Evolutionary conservation across 768 basidiomycete species (phyloP).

Genomic region (Megacollybia marginata): DNA sequence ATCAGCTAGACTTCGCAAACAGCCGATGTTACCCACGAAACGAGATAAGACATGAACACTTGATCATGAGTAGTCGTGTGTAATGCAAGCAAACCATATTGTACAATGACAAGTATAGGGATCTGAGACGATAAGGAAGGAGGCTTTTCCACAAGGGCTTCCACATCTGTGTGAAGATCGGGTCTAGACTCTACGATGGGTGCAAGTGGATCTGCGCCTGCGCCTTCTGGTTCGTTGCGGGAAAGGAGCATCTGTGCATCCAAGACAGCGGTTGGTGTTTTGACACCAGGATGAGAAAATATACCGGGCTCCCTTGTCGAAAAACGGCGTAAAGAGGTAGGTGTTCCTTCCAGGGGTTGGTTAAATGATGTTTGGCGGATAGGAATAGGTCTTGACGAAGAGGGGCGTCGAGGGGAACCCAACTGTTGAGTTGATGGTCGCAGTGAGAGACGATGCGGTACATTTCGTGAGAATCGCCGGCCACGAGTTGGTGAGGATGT

Average conservation of each 20-base stretch:
- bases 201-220: constrained; percentile 31
- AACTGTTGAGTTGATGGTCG: constrained; percentile 4
- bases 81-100: constrained; percentile 84
- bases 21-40: constrained; percentile 50
- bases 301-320: constrained; percentile 64
- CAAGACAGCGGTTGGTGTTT: constrained; percentile 65
- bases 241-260: constrained; percentile 62
- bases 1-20: constrained; percentile 8
- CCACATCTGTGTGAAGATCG: constrained; percentile 23
- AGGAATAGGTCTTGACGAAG: constrained; percentile 11
- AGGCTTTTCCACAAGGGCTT: constrained; percentile 43
- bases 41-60: constrained; percentile 85
- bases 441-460: constrained; percentile 9
- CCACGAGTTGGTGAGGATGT: constrained; percentile 1
- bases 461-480: constrained; percentile 18
- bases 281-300: constrained; percentile 78
- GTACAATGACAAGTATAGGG: constrained; percentile 78
- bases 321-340: constrained; percentile 40
- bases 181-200: constrained; percentile 43
- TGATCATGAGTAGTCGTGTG: constrained; percentile 90
- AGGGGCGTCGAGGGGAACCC: background rate
- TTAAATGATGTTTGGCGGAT: constrained; percentile 20
- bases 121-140: constrained; percentile 67
- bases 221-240: constrained; percentile 30
- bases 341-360: constrained; percentile 16